Base-by-base conservation (phyloP, 164 flowering plant species). In the Warburgia ugandensis region DNA sequence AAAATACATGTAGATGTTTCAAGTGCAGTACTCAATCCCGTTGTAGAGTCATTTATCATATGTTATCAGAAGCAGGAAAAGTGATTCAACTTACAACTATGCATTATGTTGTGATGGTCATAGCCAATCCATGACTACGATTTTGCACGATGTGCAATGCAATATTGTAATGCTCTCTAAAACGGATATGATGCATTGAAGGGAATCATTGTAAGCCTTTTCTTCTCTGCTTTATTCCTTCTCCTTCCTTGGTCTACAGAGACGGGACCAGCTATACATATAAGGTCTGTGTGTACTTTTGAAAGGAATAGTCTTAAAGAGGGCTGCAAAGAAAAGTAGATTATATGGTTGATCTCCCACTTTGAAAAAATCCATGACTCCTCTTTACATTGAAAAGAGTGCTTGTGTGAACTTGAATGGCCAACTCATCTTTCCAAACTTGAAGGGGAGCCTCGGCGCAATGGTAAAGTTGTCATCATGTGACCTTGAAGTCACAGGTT, bases 221-320 rank as follows among this genome's bases (percentile, higher is more conserved):
- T 50, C 16, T 31, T 37, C 47, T 50, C 36, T 48, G 42, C 76
- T 74, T 76, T 75, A 70, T 73, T 72, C 75, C 63, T 68, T 52
- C 62, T 58, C 61, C 66, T 64, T 60, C 60, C 40, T 70, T 73
- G 73, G 54, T 52, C 73, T 59, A 63, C 68, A 68, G 43, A 27
- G 13, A 50, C 69, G 81, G 84, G 84, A 68, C 80, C 83, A 72
- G 61, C 59, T 50, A 52, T 63, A 62, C 42, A 42, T 54, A 59
- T 53, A 63, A 21, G 50, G 47, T 61, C 50, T 52, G 48, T 52
- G 59, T 63, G 60, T 62, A 72, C 78, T n/a, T n/a, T 77, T 74
- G 71, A 72, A 62, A 61, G 66, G 77, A 66, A 68, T 77, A 70
- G 81, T 82, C 84, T 67, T 68, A 82, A 78, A 81, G 89, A 67